Evolutionary conservation across 148 eudicot genomes (phyloP), one percentile per base, ranked within the genome.

Genomic region (Tetragonia tetragonoides): DNA sequence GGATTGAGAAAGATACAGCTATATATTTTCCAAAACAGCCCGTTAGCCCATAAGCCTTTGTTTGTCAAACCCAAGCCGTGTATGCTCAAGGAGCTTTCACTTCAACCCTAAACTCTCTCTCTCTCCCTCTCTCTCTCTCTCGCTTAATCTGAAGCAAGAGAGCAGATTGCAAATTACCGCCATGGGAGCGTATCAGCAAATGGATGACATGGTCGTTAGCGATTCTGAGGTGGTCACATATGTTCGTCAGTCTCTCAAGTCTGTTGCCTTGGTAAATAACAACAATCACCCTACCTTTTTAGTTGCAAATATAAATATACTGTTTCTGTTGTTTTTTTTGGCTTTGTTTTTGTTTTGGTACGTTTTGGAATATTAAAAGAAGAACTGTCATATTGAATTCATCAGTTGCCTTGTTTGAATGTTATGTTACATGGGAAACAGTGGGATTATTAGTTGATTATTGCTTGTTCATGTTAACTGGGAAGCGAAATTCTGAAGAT

Each of bases 191-290:
- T 49, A 71, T 51, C 10, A 71, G 20, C 87, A 83, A 20, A 81
- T 82, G 88, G 93, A 87, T n/a, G 87, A 80, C 63, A 18, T 46
- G 7, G 69, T 61, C 9, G 83, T 70, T 53, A 77, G 56, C 5
- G 97, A 92, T 77, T 85, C 76, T 53, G 83, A 89, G 44, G 40
- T 87, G 66, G 81, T 79, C 15, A 66, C 62, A 77, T 85, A 80
- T 73, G 86, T 92, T 68, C 84, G 89, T 23, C 38, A 75, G 14
- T 90, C 94, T 44, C 93, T 92, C n/a, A 83, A 54, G 68, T 72
- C 88, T 23, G 91, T 73, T 66, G 38, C 69, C 17, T 3, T 18
- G 89, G 97, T 92, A 81, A 60, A 60, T n/a, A 6, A 9, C 51
- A 21, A 6, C 24, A 3, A 18, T 60, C 16, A 7, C 15, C 3